These are phyloP conservation scores for Cryphonectria radicalis DNA, from an alignment of 2,329 filamentous ascomycete species.

Conservation along the genomic window DNA sequence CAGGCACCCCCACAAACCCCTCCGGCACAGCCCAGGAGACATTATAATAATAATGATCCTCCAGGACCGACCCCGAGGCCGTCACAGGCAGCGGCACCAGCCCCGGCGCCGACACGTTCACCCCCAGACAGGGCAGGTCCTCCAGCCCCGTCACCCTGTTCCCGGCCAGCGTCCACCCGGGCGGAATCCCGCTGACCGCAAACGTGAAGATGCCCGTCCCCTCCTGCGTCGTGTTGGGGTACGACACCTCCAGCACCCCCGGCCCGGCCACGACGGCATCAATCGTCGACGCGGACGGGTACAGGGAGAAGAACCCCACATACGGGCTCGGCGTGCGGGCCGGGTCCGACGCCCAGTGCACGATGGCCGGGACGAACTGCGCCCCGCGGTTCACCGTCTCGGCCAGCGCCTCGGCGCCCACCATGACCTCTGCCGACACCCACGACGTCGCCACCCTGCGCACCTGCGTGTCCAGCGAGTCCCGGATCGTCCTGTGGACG, in stretches of 20 bases:
- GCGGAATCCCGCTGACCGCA: constrained; percentile 44
- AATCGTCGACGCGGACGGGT: constrained; percentile 48
- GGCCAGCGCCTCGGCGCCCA: constrained; percentile 44
- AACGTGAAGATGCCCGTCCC: constrained; percentile 46
- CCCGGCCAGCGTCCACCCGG: constrained; percentile 42
- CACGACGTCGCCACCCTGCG: constrained; percentile 44
- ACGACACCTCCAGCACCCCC: constrained; percentile 41
- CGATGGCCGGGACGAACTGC: constrained; percentile 50
- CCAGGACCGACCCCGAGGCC: constrained; percentile 41
- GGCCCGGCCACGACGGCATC: constrained; percentile 43
- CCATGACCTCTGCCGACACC: constrained; percentile 48
- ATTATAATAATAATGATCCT: constrained; percentile 50
- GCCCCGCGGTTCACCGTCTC: constrained; percentile 44
- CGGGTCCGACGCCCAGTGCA: constrained; percentile 50
- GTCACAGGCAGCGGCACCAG: constrained; percentile 40
- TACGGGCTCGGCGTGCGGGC: constrained; percentile 45
- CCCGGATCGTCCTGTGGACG: constrained; percentile 42
- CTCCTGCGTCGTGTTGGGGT: constrained; percentile 46
- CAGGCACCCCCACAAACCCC: constrained; percentile 41
- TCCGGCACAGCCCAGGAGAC: constrained; percentile 49
- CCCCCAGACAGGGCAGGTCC: constrained; percentile 44
- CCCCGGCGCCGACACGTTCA: constrained; percentile 44
- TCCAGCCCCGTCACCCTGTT: constrained; percentile 38
- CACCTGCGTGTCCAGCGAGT: constrained; percentile 39
- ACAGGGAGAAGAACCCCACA: constrained; percentile 45